Evolutionary conservation across 1,284 basidiomycete genomes (phyloP), one percentile per base, ranked within the genome.

Genomic region (Apiotrichum gracile): DNA sequence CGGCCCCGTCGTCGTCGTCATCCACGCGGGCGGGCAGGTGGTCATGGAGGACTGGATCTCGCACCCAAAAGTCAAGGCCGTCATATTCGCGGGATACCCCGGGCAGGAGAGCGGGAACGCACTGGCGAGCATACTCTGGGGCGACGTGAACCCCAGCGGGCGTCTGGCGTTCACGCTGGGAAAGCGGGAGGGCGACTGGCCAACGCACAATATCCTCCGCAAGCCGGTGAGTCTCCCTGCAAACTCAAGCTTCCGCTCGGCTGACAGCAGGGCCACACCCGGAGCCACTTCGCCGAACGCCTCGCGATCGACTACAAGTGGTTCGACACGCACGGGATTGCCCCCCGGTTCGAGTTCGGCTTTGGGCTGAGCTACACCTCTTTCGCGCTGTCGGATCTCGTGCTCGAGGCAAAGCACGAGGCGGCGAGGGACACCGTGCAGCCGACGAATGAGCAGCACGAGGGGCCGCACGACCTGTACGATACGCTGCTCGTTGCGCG

Each of bases 71-170:
- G 85, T 87, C 4, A 78, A 83, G n/a, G 80, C 81, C 7, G 80
- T 91, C 47, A 75, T 91, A 9, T 87, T 88, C 61, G 80, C 85
- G 2, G 89, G 87, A 81, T 89, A 90, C 65, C 81, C 88, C 45
- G 88, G 65, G 1, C 67, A 70, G 54, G 69, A 68, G 67, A 73
- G 61, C 50, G 75, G 88, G 0, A 84, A 86, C 51, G 86, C 87
- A 16, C 84, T 91, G 48, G 85, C 84, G 2, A 86, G 89, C 60
- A 82, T 91, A 7, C 72, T 91, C 2, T 84, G 87, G 53, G 89
- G 88, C 33, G 83, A 83, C 63, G 81, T 84, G 52, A 90, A 88
- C 68, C 88, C 88, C 0, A 84, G 84, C 41, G 89, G 84, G 34
- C 72, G 72, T 64, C 66, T 79, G 1, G 96, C 78, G 0, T 80